These are phyloP conservation scores for Clonostachys rosea DNA, from an alignment of 2,329 filamentous ascomycete genomes.

Conservation along the genomic window DNA sequence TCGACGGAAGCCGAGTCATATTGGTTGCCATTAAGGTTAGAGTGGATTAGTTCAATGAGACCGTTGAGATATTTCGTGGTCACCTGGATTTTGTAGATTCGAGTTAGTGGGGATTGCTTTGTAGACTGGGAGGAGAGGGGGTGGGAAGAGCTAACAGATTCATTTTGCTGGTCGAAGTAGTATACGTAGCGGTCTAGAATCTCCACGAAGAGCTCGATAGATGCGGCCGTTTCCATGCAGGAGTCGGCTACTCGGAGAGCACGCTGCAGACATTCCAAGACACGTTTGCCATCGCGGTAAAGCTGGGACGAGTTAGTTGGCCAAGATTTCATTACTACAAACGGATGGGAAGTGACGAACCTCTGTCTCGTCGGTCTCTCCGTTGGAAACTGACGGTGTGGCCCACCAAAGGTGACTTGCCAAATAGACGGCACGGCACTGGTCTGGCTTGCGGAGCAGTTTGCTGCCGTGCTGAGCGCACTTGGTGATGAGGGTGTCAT, in stretches of 20 bases:
- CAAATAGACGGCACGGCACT: conserved; percentile 93
- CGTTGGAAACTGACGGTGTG: conserved; percentile 71
- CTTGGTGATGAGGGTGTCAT: conserved; percentile 97
- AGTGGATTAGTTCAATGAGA: conserved; percentile 96
- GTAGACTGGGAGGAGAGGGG: neutral
- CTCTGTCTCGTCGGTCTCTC: conserved; percentile 76
- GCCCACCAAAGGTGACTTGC: conserved; percentile 99
- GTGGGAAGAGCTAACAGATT: conserved; percentile 60
- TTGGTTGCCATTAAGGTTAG: conserved; percentile 83
- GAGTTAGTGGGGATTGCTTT: conserved; percentile 6
- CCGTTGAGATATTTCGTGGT: conserved; percentile 98
- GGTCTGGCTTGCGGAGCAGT: conserved; percentile 93
- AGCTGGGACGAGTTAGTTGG: conserved; percentile 46
- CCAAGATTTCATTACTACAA: neutral
- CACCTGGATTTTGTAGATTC: conserved; percentile 37
- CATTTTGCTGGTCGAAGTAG: conserved; percentile 99
- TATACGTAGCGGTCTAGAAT: conserved; percentile 98
- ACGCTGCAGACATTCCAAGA: conserved; percentile 92
- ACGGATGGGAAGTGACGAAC: conserved; percentile 43
- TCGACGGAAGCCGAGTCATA: conserved; percentile 79
- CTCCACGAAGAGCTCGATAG: conserved; percentile 96
- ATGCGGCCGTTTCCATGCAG: conserved; percentile 97
- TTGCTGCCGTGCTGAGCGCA: conserved; percentile 96
- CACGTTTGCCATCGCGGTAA: conserved; percentile 95
- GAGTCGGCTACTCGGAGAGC: conserved; percentile 94